Evolutionary conservation across 129 eudicot species (phyloP).

Genomic region (Helianthus tuberosus): DNA sequence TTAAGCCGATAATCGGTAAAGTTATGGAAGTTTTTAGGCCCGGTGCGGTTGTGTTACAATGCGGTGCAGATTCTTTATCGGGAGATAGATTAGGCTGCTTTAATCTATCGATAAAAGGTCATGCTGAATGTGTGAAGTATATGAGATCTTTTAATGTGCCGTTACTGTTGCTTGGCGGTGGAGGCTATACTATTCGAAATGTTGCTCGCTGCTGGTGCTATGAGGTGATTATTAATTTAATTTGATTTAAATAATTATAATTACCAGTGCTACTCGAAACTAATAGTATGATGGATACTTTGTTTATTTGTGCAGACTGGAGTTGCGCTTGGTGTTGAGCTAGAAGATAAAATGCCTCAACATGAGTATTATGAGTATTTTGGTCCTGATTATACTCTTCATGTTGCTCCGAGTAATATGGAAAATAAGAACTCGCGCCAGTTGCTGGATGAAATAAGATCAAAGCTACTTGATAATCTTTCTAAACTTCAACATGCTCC

Average conservation of each 20-base stretch:
- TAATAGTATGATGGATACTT: neutral
- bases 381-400: slow-evolving; percentile 96
- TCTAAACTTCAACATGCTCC: slow-evolving; percentile 97
- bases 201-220: slow-evolving; percentile 99
- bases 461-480: slow-evolving; percentile 86
- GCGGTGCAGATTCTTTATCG: slow-evolving; percentile 96
- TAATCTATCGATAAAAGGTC: slow-evolving; percentile 91
- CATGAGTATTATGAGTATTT: slow-evolving; percentile 93
- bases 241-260: neutral
- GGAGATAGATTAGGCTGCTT: slow-evolving; percentile 98
- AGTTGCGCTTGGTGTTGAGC: slow-evolving; percentile 90
- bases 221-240: slow-evolving; percentile 53
- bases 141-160: slow-evolving; percentile 99
- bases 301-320: slow-evolving; percentile 62
- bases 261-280: neutral
- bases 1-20: slow-evolving; percentile 90
- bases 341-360: slow-evolving; percentile 93
- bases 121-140: slow-evolving; percentile 92
- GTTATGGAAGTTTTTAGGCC: slow-evolving; percentile 97
- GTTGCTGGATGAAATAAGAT: slow-evolving; percentile 72
- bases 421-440: slow-evolving; percentile 90
- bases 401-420: slow-evolving; percentile 98
- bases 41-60: slow-evolving; percentile 93
- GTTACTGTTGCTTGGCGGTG: slow-evolving; percentile 86
- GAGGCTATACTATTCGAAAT: slow-evolving; percentile 95